phyloP scores from a whole-genome alignment of 2,329 filamentous ascomycete species.

The Akanthomyces dipterigenus region DNA sequence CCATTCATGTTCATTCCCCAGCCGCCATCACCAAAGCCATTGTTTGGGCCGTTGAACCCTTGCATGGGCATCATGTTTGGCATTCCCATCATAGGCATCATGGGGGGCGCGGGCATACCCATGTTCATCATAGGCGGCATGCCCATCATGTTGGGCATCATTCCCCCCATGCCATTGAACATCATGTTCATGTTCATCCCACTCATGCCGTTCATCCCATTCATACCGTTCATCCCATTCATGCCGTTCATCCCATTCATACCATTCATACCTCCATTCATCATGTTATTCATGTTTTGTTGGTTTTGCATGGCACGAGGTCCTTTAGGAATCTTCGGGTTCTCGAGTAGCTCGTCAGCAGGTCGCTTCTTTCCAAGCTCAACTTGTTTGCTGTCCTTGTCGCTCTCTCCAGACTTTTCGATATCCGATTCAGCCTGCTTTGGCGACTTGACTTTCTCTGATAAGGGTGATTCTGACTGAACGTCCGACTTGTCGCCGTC shows the following conservation, averaged over 20 bases:
- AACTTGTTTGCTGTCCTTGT: constrained; percentile 24
- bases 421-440: constrained; percentile 27
- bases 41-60: constrained; percentile 17
- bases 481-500: background rate
- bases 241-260: constrained; percentile 17
- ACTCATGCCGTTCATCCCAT: constrained; percentile 12
- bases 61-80: constrained; percentile 19
- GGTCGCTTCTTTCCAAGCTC: constrained; percentile 66
- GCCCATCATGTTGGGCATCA: constrained; percentile 27
- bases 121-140: constrained; percentile 29
- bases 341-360: constrained; percentile 64
- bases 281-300: constrained; percentile 39
- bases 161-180: constrained; percentile 19
- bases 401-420: constrained; percentile 28
- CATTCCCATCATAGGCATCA: constrained; percentile 22
- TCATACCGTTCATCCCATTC: constrained; percentile 25
- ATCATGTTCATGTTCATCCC: constrained; percentile 17
- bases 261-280: constrained; percentile 35
- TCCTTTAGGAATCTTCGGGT: constrained; percentile 58
- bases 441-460: constrained; percentile 23
- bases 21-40: constrained; percentile 1
- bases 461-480: constrained; percentile 15
- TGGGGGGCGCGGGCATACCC: constrained; percentile 20
- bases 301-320: constrained; percentile 59
- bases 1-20: constrained; percentile 16